Evolutionary conservation across 1,284 basidiomycete species (phyloP).

Genomic region (Moniliophthora roreri): DNA sequence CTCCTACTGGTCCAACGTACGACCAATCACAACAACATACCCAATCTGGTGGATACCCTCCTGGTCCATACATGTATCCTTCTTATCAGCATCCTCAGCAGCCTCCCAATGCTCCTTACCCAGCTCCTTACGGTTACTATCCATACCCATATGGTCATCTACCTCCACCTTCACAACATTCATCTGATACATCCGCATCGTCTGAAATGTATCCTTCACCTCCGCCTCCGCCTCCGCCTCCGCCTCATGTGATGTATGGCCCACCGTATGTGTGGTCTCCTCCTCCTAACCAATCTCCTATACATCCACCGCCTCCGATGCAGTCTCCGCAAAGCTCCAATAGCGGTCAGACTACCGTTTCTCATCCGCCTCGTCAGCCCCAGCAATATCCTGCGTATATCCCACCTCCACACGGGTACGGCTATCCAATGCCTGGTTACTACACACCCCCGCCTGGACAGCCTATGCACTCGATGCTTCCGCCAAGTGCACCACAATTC

Average conservation of each 20-base stretch:
- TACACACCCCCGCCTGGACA: slow-evolving; percentile 44
- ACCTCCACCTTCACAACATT: slow-evolving; percentile 32
- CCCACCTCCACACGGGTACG: slow-evolving; percentile 34
- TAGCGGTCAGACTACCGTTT: slow-evolving; percentile 4
- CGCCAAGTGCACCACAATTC: slow-evolving; percentile 23
- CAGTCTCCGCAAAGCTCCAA: slow-evolving; percentile 19
- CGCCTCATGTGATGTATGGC: slow-evolving; percentile 33
- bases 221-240: slow-evolving; percentile 25
- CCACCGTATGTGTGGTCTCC: slow-evolving; percentile 42
- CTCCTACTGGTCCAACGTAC: slow-evolving; percentile 42
- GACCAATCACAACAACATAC: slow-evolving; percentile 44
- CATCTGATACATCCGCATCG: slow-evolving; percentile 33
- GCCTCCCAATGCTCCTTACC: slow-evolving; percentile 29
- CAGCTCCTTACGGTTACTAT: slow-evolving; percentile 18
- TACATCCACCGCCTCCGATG: slow-evolving; percentile 13
- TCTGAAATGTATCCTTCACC: slow-evolving; percentile 37
- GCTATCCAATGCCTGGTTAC: slow-evolving; percentile 48
- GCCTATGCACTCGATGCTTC: slow-evolving; percentile 33
- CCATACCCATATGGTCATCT: slow-evolving; percentile 33
- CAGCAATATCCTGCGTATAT: slow-evolving; percentile 22
- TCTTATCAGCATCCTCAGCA: slow-evolving; percentile 35
- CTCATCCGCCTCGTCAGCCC: slow-evolving; percentile 26
- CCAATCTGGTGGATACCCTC: slow-evolving; percentile 34
- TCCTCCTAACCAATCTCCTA: slow-evolving; percentile 16
- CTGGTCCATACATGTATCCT: slow-evolving; percentile 35